Conservation (phyloP, 2,329 filamentous ascomycete species). For the Penicillium palitans region DNA sequence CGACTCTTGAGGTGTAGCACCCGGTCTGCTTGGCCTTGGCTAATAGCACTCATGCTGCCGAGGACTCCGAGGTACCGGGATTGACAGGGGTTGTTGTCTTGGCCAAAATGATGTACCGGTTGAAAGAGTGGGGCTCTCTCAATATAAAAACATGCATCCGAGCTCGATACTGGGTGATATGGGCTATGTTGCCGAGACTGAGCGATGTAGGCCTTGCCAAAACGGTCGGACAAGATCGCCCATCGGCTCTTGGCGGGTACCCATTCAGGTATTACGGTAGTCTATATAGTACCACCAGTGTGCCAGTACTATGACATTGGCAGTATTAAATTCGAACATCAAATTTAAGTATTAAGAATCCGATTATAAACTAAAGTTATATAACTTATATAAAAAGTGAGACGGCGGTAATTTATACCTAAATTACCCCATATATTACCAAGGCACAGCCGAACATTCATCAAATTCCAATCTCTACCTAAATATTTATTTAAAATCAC, state of each 20-base stretch:
- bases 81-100: background rate
- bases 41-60: slow-evolving; percentile 18
- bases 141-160: background rate
- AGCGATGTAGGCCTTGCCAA: background rate
- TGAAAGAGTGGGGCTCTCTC: background rate
- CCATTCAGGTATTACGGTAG: background rate
- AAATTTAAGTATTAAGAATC: too few species aligned
- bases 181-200: background rate
- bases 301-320: too few species aligned
- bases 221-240: background rate
- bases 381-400: too few species aligned
- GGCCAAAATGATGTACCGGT: background rate
- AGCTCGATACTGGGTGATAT: background rate
- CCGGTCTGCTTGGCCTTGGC: slow-evolving; percentile 32
- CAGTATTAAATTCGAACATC: too few species aligned
- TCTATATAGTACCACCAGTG: too few species aligned
- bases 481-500: background rate
- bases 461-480: background rate
- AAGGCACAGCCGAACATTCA: background rate
- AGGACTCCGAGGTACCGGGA: slow-evolving; percentile 7
- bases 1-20: slow-evolving; percentile 31
- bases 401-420: too few species aligned
- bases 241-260: background rate
- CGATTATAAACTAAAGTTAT: too few species aligned
- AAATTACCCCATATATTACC: background rate